Evolutionary conservation across 139 green algal genomes (phyloP).

Genomic region (Haematococcus sp.): DNA sequence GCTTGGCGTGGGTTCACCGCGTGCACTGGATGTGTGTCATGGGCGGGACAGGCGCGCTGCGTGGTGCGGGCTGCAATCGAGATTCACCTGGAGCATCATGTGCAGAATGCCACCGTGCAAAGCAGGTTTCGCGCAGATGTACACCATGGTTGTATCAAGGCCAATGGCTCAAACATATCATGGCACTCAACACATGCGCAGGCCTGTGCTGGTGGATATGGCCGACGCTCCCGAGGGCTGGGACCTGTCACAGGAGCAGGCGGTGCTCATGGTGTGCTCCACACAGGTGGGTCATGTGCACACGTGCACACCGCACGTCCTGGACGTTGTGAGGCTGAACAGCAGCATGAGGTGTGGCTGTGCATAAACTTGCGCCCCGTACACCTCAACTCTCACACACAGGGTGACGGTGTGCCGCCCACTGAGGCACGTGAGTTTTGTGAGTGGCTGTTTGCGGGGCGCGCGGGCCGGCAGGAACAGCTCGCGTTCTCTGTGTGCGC

Average conservation of each 20-base stretch:
- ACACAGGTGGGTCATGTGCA: constrained; percentile 62
- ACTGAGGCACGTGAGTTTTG: constrained; percentile 82
- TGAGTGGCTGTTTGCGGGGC: constrained; percentile 69
- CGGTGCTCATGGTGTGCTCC: constrained; percentile 72
- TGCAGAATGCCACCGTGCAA: no score
- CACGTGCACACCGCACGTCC: constrained; percentile 1
- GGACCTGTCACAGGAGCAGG: constrained; percentile 58
- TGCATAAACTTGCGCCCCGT: no score
- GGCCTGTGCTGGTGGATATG: constrained; percentile 75
- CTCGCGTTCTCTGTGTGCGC: constrained; percentile 72
- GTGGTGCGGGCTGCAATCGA: no score
- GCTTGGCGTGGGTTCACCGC: not conserved
- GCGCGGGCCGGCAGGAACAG: constrained; percentile 36
- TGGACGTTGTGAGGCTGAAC: no score
- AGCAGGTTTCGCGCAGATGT: no score
- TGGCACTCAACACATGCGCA: constrained; percentile 22
- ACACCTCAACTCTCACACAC: no score
- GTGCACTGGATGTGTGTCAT: not conserved
- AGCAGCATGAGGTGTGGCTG: no score
- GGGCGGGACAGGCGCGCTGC: not conserved
- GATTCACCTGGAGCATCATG: no score
- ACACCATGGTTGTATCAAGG: no score
- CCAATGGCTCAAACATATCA: no score
- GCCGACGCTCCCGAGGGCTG: constrained; percentile 66
- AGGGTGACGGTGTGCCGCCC: constrained; percentile 86